Evolutionary conservation across 352 stramenopile species (phyloP).

Genomic region (Phytophthora hybrid): DNA sequence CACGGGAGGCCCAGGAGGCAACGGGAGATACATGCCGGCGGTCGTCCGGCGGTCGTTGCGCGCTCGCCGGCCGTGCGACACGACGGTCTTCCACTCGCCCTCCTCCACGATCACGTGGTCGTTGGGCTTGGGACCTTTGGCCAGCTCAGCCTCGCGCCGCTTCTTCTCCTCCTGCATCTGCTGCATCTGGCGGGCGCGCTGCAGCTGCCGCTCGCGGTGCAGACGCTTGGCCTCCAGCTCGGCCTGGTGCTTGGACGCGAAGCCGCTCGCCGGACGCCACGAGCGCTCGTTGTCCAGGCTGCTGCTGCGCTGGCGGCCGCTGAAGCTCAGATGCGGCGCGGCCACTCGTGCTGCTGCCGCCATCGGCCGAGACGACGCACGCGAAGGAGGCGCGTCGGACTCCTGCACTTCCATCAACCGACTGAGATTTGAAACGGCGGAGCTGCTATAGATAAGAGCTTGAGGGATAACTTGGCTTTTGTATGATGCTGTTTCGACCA

Average conservation of each 20-base stretch:
- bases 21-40: slow-evolving; percentile 12
- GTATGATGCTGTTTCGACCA: slow-evolving; percentile 10
- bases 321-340: neutral
- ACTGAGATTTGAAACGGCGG: slow-evolving; percentile 38
- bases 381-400: slow-evolving; percentile 18
- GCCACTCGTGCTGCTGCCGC: slow-evolving; percentile 2
- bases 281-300: slow-evolving; percentile 42
- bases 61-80: slow-evolving; percentile 40
- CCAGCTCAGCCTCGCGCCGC: slow-evolving; percentile 21
- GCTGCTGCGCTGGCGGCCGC: slow-evolving; percentile 33
- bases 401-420: slow-evolving; percentile 39
- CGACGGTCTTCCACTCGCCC: slow-evolving; percentile 49
- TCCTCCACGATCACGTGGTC: slow-evolving; percentile 35
- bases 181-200: slow-evolving; percentile 32
- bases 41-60: slow-evolving; percentile 30
- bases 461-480: slow-evolving; percentile 9
- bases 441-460: slow-evolving; percentile 23
- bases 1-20: slow-evolving; percentile 11
- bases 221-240: slow-evolving; percentile 43
- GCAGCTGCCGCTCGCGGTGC: slow-evolving; percentile 31
- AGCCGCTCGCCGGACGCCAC: slow-evolving; percentile 48
- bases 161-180: slow-evolving; percentile 37
- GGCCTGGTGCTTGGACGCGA: slow-evolving; percentile 45
- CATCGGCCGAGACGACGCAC: slow-evolving; percentile 24
- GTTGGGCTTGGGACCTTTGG: slow-evolving; percentile 33